Conservation (phyloP, 1,284 basidiomycete species). For the Leccinum huronense region DNA sequence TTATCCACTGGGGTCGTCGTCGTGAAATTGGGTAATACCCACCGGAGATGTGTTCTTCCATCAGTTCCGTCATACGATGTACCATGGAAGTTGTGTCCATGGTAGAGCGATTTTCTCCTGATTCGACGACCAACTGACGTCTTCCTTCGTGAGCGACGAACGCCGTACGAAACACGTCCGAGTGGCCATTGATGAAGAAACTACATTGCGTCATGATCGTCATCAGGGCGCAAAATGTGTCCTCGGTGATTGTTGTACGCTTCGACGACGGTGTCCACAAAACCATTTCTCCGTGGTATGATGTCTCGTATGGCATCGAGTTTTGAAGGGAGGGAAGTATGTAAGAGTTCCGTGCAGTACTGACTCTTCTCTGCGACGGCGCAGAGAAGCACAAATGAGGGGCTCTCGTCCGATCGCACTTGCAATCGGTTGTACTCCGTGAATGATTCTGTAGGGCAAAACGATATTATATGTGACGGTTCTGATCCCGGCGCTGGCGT, state of each 20-base stretch:
- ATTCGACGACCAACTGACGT: slow-evolving; percentile 34
- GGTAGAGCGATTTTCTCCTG: slow-evolving; percentile 28
- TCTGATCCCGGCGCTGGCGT: not conserved
- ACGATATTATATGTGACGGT: slow-evolving; percentile 21
- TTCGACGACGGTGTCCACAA: slow-evolving; percentile 38
- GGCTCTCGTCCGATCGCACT: slow-evolving; percentile 23
- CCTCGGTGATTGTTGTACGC: slow-evolving; percentile 42
- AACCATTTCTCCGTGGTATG: slow-evolving; percentile 35
- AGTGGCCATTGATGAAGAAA: slow-evolving; percentile 44
- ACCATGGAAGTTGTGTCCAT: slow-evolving; percentile 34
- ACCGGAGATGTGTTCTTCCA: slow-evolving; percentile 40
- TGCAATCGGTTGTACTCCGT: slow-evolving; percentile 31
- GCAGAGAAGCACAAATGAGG: slow-evolving; percentile 24
- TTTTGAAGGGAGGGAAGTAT: slow-evolving; percentile 27
- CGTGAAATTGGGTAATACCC: slow-evolving; percentile 47
- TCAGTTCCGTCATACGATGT: slow-evolving; percentile 34
- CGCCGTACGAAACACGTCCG: slow-evolving; percentile 38
- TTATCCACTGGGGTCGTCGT: slow-evolving; percentile 46
- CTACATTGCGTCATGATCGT: slow-evolving; percentile 45
- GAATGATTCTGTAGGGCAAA: slow-evolving; percentile 32
- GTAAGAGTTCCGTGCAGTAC: slow-evolving; percentile 26
- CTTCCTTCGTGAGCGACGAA: slow-evolving; percentile 45
- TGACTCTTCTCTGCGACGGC: slow-evolving; percentile 20
- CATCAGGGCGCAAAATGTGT: slow-evolving; percentile 41
- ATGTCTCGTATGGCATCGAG: slow-evolving; percentile 29